Base-by-base conservation (phyloP, 2,329 filamentous ascomycete species). In the Fusarium praegraminearum region DNA sequence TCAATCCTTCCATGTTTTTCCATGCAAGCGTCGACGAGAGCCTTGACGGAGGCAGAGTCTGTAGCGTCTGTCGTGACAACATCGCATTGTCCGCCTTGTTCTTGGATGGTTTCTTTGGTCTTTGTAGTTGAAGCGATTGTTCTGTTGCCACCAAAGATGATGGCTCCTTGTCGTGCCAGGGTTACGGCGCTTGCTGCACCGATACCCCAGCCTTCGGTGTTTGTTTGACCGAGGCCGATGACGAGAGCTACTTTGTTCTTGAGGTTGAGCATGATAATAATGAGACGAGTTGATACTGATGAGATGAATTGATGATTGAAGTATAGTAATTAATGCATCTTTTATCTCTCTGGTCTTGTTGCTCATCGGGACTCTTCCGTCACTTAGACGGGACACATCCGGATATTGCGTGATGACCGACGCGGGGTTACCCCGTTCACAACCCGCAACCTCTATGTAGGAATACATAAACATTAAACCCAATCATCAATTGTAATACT, bases 1-100 rank as follows among this genome's bases (percentile, higher is more conserved):
- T 90, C 88, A 55, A 89, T 85, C 8, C 84, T 81, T 11, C 86
- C 86, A 63, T 88, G 83, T 40, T 83, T 83, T 0, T 78, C 73
- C 20, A 87, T 71, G 45, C 86, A 88, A 0, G 82, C 81, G 35
- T 86, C 82, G 5, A 90, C 82, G 0, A 89, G 81, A 0, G 75
- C 74, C 65, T 86, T 84, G 72, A 89, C 86, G 18, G 85, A 84
- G 0, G 76, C 72, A 0, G 83, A 81, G 8, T 83, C 82, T 0
- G 86, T 89, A 3, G 87, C 87, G 69, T 90, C 79, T 16, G 80
- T 80, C 8, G 76, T 79, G 72, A 86, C 77, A 6, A 85, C 72
- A 13, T 80, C 74, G 62, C 80, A 83, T 10, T 65, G 61, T 3
- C 79, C 78, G 2, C 75, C 78, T 4, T 77, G 72, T 1, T 69